phyloP scores from a whole-genome alignment of 306 rosid species.

The Alnus glutinosa region DNA sequence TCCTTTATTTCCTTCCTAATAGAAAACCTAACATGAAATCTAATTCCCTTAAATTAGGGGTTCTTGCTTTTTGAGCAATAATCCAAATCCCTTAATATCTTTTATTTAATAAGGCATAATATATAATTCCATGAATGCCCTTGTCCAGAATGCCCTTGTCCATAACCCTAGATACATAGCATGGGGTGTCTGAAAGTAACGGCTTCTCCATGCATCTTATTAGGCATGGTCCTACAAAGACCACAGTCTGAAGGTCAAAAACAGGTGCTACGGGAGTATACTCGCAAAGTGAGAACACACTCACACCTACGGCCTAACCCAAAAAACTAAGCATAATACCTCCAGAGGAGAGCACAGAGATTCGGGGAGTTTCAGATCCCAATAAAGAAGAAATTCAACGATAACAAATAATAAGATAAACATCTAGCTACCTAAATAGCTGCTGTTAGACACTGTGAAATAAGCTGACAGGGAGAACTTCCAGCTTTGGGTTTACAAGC shows the following conservation, averaged over 20 bases:
- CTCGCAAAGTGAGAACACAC: neutral
- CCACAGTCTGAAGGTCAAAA: neutral
- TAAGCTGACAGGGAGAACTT: neutral
- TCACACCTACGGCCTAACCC: neutral
- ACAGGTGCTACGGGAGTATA: neutral
- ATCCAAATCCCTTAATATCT: too few species aligned
- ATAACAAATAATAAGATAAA: neutral
- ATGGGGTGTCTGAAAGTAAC: neutral
- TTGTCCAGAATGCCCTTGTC: too few species aligned
- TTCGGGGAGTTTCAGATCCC: neutral
- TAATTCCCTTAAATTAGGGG: too few species aligned
- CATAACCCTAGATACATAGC: too few species aligned
- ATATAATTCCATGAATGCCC: too few species aligned
- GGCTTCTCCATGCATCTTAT: neutral
- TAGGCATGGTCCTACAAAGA: neutral
- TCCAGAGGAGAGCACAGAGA: neutral
- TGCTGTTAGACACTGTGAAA: neutral
- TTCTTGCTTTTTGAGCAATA: too few species aligned
- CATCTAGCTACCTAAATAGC: neutral
- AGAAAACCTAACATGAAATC: too few species aligned
- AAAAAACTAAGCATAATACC: neutral
- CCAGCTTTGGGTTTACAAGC: neutral
- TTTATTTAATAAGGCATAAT: too few species aligned
- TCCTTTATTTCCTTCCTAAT: too few species aligned
- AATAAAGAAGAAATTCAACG: conserved; percentile 2